Base-by-base conservation (phyloP, 2,329 filamentous ascomycete species). In the Fusarium compactum region DNA sequence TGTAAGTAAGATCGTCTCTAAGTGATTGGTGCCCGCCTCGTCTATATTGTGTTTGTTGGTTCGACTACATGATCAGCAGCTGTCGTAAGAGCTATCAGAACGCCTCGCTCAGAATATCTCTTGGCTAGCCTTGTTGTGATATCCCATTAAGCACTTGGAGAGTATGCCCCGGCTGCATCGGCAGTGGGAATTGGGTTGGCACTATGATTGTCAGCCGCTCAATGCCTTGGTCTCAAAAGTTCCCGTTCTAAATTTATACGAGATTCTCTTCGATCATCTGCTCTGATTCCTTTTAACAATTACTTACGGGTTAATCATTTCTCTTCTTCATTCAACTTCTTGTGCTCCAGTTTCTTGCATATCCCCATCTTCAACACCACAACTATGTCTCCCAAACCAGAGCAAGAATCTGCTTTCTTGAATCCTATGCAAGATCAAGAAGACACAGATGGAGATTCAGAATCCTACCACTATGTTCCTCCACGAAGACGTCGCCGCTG, bases 11-110 rank as follows among this genome's bases (percentile, higher is more conserved):
- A 57, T 65, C 59, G 54, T 45, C 53, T 60, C 20, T 51, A 40
- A 25, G 22, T 62, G 46, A 74, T 74, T 74, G 72, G 72, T 74
- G 72, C 72, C 72, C 72, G 70, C 72, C 65, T 65, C 43, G 29
- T 30, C 43, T 62, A 30, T 52, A 30, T 55, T 43, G 46, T 57
- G 45, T 41, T n/a, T 41, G 51, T 52, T 55, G 43, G 51, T n/a
- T 48, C 25, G 34, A 38, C 34, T 1, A 38, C 34, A 6, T n/a
- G 34, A 38, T n/a, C 34, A 38, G 34, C 34, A 38, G 34, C 34
- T 38, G 10, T 38, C 15, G 40, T 54, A 40, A 53, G 32, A 46
- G 55, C 69, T 65, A 71, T 61, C 34, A 52, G 63, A 72, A 62
- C 10, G 63, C 62, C 61, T 68, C 58, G 18, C 8, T 41, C 29